Base-by-base conservation (phyloP, 2,329 filamentous ascomycete genomes). In the Tolypocladium album region DNA sequence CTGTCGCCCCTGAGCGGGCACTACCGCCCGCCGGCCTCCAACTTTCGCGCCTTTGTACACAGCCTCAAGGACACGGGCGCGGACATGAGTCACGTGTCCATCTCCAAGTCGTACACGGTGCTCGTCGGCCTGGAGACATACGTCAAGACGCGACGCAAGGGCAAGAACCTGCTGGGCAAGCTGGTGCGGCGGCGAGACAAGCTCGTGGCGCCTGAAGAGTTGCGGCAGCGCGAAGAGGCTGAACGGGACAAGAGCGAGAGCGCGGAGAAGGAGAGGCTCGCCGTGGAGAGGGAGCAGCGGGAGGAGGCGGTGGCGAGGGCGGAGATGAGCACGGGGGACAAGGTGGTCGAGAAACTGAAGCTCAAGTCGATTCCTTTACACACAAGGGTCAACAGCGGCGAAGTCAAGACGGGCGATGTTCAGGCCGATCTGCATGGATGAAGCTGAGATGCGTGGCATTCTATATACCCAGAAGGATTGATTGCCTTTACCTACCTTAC, bases 51-150 rank as follows among this genome's bases (percentile, higher is more conserved):
- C 1, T 96, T 96, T 67, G 82, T 96, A 2, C 83, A 86, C 62
- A 86, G 80, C 11, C 78, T 97, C 5, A 84, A 86, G 65, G 85
- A 87, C 0, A 82, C 82, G 39, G 88, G 88, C 1, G 91, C 88
- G 0, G 92, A 97, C 71, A 89, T 92, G 83, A 84, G 82, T 17
- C 86, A 83, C 34, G 86, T 95, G 13, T 88, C 86, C 22, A 89
- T 96, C 55, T 90, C 87, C 50, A 87, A 91, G 66, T 88, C 88
- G 1, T 96, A 96, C 69, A 87, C 89, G 0, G 85, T 96, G 0
- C 79, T 96, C 0, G 82, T 92, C 0, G 92, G 92, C 0, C 78
- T 96, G 5, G 92, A 96, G 76, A 82, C 86, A 17, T 96, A 95
- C 69, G 75, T 88, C 57, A 86, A 86, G 67, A 87, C 87, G 15